These are phyloP conservation scores for Aspergillus homomorphus DNA, from an alignment of 495 filamentous ascomycete species.

Conservation along the genomic window DNA sequence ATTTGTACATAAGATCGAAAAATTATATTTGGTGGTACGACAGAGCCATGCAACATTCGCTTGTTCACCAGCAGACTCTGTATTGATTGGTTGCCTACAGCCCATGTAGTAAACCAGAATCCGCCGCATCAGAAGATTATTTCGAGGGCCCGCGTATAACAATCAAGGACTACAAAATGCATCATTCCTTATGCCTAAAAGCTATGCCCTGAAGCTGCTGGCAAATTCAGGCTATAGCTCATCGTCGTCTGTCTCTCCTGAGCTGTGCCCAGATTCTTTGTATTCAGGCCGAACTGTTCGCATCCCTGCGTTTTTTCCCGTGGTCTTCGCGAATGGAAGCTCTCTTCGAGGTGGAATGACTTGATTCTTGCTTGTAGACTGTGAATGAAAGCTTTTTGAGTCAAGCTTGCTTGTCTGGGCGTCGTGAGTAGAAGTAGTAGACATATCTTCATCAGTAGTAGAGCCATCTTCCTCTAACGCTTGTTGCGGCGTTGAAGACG, in stretches of 20 bases:
- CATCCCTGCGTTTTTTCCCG: slow-evolving; percentile 4
- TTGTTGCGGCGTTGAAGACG: slow-evolving; percentile 34
- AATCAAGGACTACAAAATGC: no score
- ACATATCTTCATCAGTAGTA: slow-evolving; percentile 37
- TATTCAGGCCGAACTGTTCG: slow-evolving; percentile 5
- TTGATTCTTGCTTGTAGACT: slow-evolving; percentile 17
- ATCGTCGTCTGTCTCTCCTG: slow-evolving; percentile 53
- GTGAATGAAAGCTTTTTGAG: not conserved
- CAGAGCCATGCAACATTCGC: slow-evolving; percentile 11
- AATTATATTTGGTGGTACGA: slow-evolving; percentile 22
- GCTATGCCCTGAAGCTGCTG: no score
- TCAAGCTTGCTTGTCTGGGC: slow-evolving; percentile 1
- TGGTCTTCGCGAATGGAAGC: slow-evolving; percentile 35
- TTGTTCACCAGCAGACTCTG: not conserved
- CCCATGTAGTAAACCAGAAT: no score
- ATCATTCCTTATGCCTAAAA: not conserved
- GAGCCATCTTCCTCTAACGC: slow-evolving; percentile 39
- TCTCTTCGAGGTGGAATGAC: slow-evolving; percentile 35
- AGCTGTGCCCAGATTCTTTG: slow-evolving; percentile 29
- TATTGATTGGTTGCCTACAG: not conserved
- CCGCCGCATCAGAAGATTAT: no score
- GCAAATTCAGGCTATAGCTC: slow-evolving; percentile 41
- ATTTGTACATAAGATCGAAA: slow-evolving; percentile 48
- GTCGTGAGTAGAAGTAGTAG: not conserved
- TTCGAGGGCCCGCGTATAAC: not conserved